Conservation (phyloP, 225 moss, liverwort and hornwort genomes). For the Pleurozium schreberi region DNA sequence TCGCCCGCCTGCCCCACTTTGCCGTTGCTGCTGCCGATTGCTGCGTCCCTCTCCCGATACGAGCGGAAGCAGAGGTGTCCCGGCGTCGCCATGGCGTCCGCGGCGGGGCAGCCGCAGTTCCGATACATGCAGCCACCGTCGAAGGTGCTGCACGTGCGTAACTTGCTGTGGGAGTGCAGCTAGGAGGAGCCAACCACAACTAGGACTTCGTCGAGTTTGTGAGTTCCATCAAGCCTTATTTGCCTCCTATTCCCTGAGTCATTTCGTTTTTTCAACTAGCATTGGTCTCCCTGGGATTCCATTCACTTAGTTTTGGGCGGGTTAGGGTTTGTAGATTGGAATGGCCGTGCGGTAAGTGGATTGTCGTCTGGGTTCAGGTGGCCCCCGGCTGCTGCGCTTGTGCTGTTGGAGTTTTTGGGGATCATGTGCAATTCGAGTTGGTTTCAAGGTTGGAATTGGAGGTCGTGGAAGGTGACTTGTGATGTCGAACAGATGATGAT, state of each 20-base stretch:
- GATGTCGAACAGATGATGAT: neutral
- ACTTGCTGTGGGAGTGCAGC: slow-evolving; percentile 99
- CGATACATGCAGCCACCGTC: slow-evolving; percentile 99
- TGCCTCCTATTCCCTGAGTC: no score
- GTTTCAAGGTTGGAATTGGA: neutral
- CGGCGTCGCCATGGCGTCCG: slow-evolving; percentile 40
- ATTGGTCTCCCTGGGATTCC: neutral
- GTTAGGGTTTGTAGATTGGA: slow-evolving; percentile 1
- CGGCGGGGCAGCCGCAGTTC: slow-evolving; percentile 90
- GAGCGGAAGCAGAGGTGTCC: neutral
- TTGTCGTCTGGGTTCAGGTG: neutral
- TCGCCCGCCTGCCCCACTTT: neutral
- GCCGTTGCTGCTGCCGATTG: neutral
- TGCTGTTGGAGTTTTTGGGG: neutral
- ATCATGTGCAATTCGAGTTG: neutral
- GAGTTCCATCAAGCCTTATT: slow-evolving; percentile 4
- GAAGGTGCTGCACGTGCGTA: slow-evolving; percentile 93
- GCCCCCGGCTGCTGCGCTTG: neutral
- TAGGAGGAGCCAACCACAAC: slow-evolving; percentile 99
- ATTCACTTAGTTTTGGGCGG: neutral
- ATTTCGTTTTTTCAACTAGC: neutral
- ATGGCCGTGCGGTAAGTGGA: neutral
- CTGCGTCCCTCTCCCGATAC: neutral
- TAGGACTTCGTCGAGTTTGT: slow-evolving; percentile 99
- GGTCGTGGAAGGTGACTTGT: neutral